A percentile compares a stretch with the other conserved stretches of the same genome.
These are phyloP conservation scores for Panicum miliaceum DNA, from an alignment of 176 grass and related monocot species.

Conservation along the genomic window DNA sequence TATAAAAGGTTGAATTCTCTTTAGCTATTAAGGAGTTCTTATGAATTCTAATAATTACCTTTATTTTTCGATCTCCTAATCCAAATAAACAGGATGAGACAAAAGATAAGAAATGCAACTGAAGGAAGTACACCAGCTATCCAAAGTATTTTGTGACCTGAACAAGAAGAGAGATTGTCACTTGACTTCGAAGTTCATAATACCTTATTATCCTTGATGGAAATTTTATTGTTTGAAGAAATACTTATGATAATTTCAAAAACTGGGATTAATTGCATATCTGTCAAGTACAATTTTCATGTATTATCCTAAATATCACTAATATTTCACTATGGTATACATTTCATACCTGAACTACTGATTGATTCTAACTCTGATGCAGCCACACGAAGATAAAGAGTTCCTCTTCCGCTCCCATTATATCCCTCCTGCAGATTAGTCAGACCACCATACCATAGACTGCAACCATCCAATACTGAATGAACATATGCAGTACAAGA, in stretches of 20 bases:
- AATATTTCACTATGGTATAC: not conserved
- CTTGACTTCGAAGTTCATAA: not conserved
- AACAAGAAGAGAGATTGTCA: conserved; percentile 14
- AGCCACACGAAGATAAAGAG: conserved; percentile 54
- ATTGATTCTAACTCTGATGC: conserved; percentile 35
- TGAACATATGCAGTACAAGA: conserved; percentile 55
- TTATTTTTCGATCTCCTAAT: conserved; percentile 33
- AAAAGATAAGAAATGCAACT: conserved; percentile 38
- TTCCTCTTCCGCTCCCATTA: not conserved
- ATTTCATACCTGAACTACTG: conserved; percentile 36
- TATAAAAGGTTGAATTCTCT: not conserved
- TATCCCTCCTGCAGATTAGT: conserved; percentile 27
- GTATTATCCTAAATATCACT: not conserved
- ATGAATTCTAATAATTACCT: conserved; percentile 5
- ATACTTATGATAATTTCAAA: not conserved
- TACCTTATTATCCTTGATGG: not conserved
- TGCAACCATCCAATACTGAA: conserved; percentile 26
- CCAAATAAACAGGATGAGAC: conserved; percentile 30
- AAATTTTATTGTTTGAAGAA: not conserved
- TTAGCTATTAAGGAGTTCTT: not conserved
- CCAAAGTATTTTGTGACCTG: conserved; percentile 44
- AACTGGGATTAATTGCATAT: not conserved
- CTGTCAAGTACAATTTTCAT: not conserved
- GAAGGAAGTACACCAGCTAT: conserved; percentile 18
- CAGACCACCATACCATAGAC: conserved; percentile 44